phyloP scores from a whole-genome alignment of 164 flowering plant genomes.

The Warburgia ugandensis region DNA sequence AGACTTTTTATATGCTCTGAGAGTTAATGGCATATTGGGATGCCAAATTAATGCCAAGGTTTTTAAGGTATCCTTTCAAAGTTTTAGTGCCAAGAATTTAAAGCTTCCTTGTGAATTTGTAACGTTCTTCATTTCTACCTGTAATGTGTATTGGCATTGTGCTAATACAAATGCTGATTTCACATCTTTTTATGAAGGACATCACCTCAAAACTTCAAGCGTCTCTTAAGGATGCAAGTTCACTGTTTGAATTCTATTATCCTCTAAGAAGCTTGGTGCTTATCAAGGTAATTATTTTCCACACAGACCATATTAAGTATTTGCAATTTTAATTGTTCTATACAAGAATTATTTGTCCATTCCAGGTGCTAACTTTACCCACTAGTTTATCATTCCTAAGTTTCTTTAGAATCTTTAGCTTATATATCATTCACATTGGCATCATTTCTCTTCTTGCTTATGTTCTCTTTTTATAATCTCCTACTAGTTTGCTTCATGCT shows the following conservation, averaged over 20 bases:
- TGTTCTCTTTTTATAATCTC: too few relatives aligned
- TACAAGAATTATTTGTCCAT: too few relatives aligned
- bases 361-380: too few relatives aligned
- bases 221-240: conserved; percentile 45
- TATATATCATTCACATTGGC: not conserved
- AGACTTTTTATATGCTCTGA: conserved; percentile 62
- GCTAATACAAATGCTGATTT: not conserved
- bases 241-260: conserved; percentile 69
- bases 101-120: not conserved
- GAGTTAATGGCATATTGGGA: conserved; percentile 46
- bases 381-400: not conserved
- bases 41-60: conserved; percentile 41
- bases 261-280: conserved; percentile 63
- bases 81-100: not conserved
- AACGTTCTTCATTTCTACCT: not conserved
- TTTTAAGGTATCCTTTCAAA: conserved; percentile 45
- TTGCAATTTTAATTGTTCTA: too few relatives aligned
- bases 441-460: not conserved
- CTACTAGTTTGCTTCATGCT: too few relatives aligned
- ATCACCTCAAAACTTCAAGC: conserved; percentile 50
- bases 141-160: not conserved
- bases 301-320: too few relatives aligned
- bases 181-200: conserved; percentile 29
- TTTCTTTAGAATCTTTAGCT: not conserved
- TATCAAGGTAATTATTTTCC: conserved; percentile 50